Evolutionary conservation across 306 rosid genomes (phyloP).

Genomic region (Begonia fuchsioides): DNA sequence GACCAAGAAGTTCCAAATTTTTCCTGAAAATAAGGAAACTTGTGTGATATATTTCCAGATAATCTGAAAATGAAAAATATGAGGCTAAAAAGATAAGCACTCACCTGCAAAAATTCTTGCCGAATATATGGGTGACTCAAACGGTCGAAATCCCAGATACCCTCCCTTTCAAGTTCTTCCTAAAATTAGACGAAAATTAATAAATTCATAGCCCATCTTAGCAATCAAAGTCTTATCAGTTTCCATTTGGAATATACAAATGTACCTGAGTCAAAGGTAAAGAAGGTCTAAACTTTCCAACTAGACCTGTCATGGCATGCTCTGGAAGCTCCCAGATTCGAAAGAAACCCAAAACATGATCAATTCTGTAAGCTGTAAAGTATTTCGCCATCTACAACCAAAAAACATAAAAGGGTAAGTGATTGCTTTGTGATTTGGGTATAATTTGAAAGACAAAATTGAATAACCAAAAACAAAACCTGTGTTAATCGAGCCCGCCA

Average conservation of each 20-base stretch:
- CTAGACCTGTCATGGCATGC: conserved; percentile 76
- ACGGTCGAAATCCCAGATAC: conserved; percentile 95
- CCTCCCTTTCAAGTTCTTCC: conserved; percentile 95
- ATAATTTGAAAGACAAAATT: no score
- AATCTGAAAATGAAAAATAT: no score
- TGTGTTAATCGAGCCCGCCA: conserved; percentile 90
- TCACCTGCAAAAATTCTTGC: conserved; percentile 56
- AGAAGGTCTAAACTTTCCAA: conserved; percentile 93
- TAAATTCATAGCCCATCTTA: background rate
- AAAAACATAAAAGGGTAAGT: no score
- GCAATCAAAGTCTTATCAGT: no score
- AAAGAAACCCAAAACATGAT: conserved; percentile 93
- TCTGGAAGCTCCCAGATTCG: conserved; percentile 98
- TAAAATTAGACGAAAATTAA: conserved; percentile 11
- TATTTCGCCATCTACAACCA: conserved; percentile 80
- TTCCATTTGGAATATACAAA: background rate
- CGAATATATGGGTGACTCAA: conserved; percentile 65
- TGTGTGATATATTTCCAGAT: no score
- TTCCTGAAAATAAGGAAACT: conserved; percentile 35
- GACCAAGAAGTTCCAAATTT: conserved; percentile 74
- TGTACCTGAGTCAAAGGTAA: conserved; percentile 82
- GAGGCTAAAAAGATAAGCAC: background rate
- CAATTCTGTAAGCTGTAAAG: conserved; percentile 93
- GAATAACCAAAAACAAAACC: conserved; percentile 31
- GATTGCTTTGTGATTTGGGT: no score